Conservation (phyloP, 768 basidiomycete species). For the Leccinum rimulosum region DNA sequence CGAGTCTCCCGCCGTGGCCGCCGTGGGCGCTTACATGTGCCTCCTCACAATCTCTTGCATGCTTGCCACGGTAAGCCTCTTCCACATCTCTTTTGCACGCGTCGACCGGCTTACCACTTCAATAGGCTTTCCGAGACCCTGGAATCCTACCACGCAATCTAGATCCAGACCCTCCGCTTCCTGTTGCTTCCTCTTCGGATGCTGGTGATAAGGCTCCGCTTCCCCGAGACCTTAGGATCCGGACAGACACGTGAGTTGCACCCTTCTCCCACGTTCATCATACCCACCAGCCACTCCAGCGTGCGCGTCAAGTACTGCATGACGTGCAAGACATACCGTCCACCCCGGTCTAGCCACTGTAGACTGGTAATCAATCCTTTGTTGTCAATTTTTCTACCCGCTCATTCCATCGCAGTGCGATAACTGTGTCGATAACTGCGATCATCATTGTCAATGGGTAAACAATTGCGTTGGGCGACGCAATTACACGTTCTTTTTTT, state of each 20-base stretch:
- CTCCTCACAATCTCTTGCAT: constrained; percentile 72
- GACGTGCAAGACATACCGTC: constrained; percentile 90
- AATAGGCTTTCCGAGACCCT: constrained; percentile 74
- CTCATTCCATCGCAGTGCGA: constrained; percentile 62
- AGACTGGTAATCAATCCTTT: constrained; percentile 61
- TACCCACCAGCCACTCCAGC: constrained; percentile 35
- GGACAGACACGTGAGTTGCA: constrained; percentile 65
- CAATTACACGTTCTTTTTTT: constrained; percentile 93
- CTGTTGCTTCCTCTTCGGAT: constrained; percentile 60
- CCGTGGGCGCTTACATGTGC: constrained; percentile 59
- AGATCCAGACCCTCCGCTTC: constrained; percentile 82
- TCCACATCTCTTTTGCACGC: constrained; percentile 1
- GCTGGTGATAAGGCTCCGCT: constrained; percentile 61
- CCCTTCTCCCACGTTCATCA: not conserved
- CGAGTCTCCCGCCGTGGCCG: constrained; percentile 67
- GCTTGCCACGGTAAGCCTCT: constrained; percentile 64
- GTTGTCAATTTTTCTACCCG: not conserved
- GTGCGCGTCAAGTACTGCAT: constrained; percentile 92
- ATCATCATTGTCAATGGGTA: constrained; percentile 89
- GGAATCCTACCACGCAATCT: constrained; percentile 88
- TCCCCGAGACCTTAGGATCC: constrained; percentile 79
- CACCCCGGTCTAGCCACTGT: constrained; percentile 93
- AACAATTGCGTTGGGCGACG: constrained; percentile 95
- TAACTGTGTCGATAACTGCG: constrained; percentile 95
- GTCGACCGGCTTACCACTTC: not conserved